phyloP scores from a whole-genome alignment of 805 yeast genomes.

The Ogataea methylovora region DNA sequence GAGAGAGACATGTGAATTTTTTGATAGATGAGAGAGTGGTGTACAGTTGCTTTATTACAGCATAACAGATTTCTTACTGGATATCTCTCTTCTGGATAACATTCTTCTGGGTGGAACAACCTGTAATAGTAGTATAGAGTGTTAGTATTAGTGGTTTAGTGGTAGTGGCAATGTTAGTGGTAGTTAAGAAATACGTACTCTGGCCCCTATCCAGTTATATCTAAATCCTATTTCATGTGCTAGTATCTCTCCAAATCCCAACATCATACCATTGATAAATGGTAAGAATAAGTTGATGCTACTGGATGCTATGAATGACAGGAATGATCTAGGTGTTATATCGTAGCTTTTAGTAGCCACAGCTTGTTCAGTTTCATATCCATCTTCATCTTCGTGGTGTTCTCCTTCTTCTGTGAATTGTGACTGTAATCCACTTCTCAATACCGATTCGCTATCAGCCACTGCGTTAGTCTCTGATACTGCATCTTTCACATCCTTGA shows the following conservation, averaged over 20 bases:
- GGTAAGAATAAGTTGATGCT: conserved; percentile 78
- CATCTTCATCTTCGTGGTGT: not conserved
- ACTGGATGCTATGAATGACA: conserved; percentile 37
- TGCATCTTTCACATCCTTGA: conserved; percentile 5
- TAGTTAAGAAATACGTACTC: conserved; percentile 27
- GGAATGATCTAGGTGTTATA: conserved; percentile 18
- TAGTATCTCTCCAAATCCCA: conserved; percentile 90
- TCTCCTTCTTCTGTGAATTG: conserved; percentile 1
- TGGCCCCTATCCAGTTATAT: conserved; percentile 69
- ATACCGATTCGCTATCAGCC: conserved; percentile 1
- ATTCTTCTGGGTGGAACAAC: conserved; percentile 14
- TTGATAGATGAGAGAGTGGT: no score
- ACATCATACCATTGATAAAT: conserved; percentile 87
- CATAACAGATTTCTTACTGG: no score
- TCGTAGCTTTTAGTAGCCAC: conserved; percentile 2
- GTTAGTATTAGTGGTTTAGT: not conserved
- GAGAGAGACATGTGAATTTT: no score
- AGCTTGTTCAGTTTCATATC: not conserved
- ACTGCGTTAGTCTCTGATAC: not conserved
- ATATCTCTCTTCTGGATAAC: not conserved
- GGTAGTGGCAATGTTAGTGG: not conserved
- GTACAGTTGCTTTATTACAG: no score
- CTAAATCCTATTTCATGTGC: conserved; percentile 89
- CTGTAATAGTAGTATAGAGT: conserved; percentile 1
- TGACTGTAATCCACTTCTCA: no score